phyloP scores from a whole-genome alignment of 768 basidiomycete genomes.

The Hypsizygus marmoreus region DNA sequence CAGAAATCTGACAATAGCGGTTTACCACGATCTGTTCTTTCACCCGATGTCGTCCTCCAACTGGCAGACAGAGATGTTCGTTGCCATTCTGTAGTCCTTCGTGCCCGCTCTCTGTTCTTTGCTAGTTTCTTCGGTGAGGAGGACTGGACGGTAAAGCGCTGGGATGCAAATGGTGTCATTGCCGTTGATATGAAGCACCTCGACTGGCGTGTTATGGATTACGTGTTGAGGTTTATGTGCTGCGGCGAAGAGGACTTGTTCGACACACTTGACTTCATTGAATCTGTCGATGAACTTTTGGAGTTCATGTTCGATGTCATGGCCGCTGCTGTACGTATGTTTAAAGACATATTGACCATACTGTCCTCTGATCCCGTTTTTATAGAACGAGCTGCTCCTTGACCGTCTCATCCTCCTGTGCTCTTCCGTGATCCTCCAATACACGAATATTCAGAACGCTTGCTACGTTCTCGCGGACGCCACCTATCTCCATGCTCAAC shows the following conservation, averaged over 20 bases:
- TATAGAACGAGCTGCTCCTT: constrained; percentile 85
- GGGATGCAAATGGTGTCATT: constrained; percentile 53
- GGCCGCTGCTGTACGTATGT: constrained; percentile 69
- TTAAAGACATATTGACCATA: neutral
- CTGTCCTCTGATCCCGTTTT: constrained; percentile 5
- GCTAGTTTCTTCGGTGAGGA: constrained; percentile 77
- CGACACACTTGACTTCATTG: constrained; percentile 62
- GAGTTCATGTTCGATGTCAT: constrained; percentile 89
- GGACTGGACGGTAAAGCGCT: constrained; percentile 76
- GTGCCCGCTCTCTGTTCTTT: constrained; percentile 84
- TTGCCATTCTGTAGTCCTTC: constrained; percentile 75
- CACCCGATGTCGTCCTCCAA: constrained; percentile 71
- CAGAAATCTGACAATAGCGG: constrained; percentile 16
- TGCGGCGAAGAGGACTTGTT: constrained; percentile 77
- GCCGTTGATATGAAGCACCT: constrained; percentile 74
- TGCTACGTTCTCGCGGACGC: constrained; percentile 83
- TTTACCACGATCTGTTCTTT: constrained; percentile 27
- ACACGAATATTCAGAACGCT: constrained; percentile 73
- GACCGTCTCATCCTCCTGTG: constrained; percentile 84
- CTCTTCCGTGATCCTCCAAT: constrained; percentile 69
- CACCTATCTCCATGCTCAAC: constrained; percentile 68
- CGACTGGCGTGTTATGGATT: constrained; percentile 70
- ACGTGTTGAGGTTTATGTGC: constrained; percentile 77
- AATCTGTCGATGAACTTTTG: constrained; percentile 72
- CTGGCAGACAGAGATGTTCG: constrained; percentile 67